Percentiles rank a stretch among this genome's conserved stretches.
Evolutionary conservation across 805 yeast species (phyloP).

Genomic region (Clavispora vitiphila): DNA sequence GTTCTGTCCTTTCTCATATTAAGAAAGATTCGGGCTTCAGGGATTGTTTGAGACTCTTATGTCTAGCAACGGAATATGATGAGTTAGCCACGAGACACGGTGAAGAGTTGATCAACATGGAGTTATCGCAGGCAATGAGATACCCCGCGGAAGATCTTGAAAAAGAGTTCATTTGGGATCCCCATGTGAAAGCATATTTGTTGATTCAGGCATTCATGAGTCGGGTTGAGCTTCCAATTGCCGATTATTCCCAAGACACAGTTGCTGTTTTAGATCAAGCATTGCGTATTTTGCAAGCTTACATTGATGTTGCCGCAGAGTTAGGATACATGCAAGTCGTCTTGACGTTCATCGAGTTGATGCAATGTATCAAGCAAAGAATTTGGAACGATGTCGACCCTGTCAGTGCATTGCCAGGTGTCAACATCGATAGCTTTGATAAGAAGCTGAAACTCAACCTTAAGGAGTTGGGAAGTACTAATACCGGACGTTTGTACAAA

Average conservation of each 20-base stretch:
- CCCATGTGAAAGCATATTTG: slow-evolving; percentile 74
- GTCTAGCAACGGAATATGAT: slow-evolving; percentile 74
- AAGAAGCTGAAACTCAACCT: slow-evolving; percentile 19
- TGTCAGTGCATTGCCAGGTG: slow-evolving; percentile 51
- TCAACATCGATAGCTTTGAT: slow-evolving; percentile 5
- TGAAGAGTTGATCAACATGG: slow-evolving; percentile 66
- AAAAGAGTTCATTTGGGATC: slow-evolving; percentile 75
- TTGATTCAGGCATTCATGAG: slow-evolving; percentile 70
- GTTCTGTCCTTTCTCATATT: slow-evolving; percentile 33
- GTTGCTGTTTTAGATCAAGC: slow-evolving; percentile 91
- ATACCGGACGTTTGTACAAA: slow-evolving; percentile 25
- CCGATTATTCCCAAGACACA: slow-evolving; percentile 93
- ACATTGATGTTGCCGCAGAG: slow-evolving; percentile 84
- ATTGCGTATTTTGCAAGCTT: slow-evolving; percentile 89
- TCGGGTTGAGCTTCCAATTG: slow-evolving; percentile 78
- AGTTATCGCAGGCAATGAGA: slow-evolving; percentile 54
- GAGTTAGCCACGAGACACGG: slow-evolving; percentile 90
- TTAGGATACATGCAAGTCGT: slow-evolving; percentile 66
- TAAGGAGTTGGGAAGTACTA: slow-evolving; percentile 40
- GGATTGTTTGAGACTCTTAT: slow-evolving; percentile 55
- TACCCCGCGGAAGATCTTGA: slow-evolving; percentile 52
- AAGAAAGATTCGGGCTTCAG: slow-evolving; percentile 37
- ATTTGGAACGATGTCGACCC: slow-evolving; percentile 81
- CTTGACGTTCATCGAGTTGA: slow-evolving; percentile 54
- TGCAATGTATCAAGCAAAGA: slow-evolving; percentile 88